Evolutionary conservation across 176 grass and related monocot genomes (phyloP), one percentile per base, ranked within the genome.

Genomic region (Hyparrhenia diplandra): DNA sequence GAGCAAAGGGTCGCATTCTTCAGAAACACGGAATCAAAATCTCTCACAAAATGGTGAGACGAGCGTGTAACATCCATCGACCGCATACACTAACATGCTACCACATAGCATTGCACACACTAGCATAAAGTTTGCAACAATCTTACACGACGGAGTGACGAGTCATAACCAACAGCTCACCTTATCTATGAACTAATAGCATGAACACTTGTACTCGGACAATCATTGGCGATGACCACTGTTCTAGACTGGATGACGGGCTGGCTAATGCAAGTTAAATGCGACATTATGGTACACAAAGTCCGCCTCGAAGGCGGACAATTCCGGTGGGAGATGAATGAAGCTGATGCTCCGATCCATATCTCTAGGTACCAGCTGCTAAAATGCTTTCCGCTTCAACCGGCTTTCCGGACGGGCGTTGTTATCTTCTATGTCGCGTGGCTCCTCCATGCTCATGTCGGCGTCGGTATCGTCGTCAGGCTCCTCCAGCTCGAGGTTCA

Each of bases 401-500:
- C 87, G 54, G 71, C 46, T 77, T 55, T 92, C 84, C 4, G 84
- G 79, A 5, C 55, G 65, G 10, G 37, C 67, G 32, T 80, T 84
- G 43, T 43, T 84, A 51, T 59, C 72, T 17, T 59, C 57, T 6
- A 4, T 0, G 7, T 47, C 72, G 0, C 11, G 45, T 34, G 84
- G 84, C 75, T 91, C 88, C 11, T 91, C 89, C 13, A 58, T 52
- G 82, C 81, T 86, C 84, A 91, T 74, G 69, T 94, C 88, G 31
- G 74, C 91, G 31, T 94, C 91, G 6, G 58, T 91, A n/a, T 93
- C 91, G 23, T 79, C 88, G 61, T 86, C 82, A 8, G 78, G 87
- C 13, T 91, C 91, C 62, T 94, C 89, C 85, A 94, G 74, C 31
- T 89, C 91, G 30, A 94, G 86, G 79, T 94, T 94, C 82, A 94